These are phyloP conservation scores for Aspergillus nidulans DNA, from an alignment of 495 filamentous ascomycete species.

Conservation along the genomic window DNA sequence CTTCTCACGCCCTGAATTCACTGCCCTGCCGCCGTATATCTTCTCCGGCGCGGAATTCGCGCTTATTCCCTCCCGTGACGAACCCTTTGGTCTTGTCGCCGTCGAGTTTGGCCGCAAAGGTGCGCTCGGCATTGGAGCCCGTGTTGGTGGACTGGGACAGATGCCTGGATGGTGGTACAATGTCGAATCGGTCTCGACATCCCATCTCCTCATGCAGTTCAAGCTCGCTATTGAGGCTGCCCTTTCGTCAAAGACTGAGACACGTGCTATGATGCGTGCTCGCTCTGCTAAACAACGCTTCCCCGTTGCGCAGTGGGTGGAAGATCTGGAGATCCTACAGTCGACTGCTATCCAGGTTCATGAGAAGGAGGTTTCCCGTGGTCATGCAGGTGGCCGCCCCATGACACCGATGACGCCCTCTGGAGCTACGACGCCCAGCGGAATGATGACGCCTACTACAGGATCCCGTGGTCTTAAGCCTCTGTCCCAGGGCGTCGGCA, in stretches of 20 bases:
- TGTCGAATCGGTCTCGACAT: constrained; percentile 63
- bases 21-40: constrained; percentile 66
- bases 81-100: constrained; percentile 73
- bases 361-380: constrained; percentile 33
- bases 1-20: constrained; percentile 73
- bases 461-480: background rate
- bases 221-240: constrained; percentile 62
- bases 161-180: constrained; percentile 76
- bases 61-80: constrained; percentile 71
- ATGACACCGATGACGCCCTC: constrained; percentile 23
- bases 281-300: constrained; percentile 71
- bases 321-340: constrained; percentile 58
- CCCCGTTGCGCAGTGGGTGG: constrained; percentile 68
- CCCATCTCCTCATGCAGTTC: constrained; percentile 68
- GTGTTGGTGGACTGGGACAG: constrained; percentile 62
- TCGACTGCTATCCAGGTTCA: constrained; percentile 48
- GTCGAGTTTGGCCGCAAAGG: constrained; percentile 78
- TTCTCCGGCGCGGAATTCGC: constrained; percentile 78
- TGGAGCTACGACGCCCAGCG: background rate
- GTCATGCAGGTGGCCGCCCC: constrained; percentile 30
- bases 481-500: constrained; percentile 12
- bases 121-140: constrained; percentile 67
- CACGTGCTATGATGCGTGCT: constrained; percentile 64
- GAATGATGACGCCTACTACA: background rate
- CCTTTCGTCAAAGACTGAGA: constrained; percentile 53